Base-by-base conservation (phyloP, 2,329 filamentous ascomycete species). In the Ambrosiella xylebori region DNA sequence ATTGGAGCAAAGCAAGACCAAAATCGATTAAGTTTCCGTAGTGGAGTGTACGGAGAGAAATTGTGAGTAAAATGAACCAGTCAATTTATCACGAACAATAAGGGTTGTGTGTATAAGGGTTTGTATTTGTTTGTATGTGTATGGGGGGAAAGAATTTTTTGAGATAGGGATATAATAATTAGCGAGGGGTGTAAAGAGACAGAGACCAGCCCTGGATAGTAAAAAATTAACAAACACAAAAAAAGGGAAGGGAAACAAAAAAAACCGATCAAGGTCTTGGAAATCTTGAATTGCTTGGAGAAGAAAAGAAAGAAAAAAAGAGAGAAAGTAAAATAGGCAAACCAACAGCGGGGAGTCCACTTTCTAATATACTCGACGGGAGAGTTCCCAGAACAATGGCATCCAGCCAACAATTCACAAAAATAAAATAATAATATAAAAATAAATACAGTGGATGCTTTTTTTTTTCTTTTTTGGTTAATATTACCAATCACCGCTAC, bases 281-380 rank as follows among this genome's bases (percentile, higher is more conserved):
- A 68, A 67, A 72, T 76, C 76, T 70, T 74, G 67, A 73, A 74
- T 81, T 85, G 85, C 82, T 82, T 84, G 76, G 80, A 66, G 66
- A 66, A 66, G 72, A 71, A 69, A 73, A 73, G 68, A 65, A 64
- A 73, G 69, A 60, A 50, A 49, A 40, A 41, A 35, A 41, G 15
- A 41, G 15, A 57, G 27, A 7, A 47, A n/a, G 27, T 3, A 6
- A 50, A 56, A 35, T 19, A 27, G 36, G 12, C 35, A 47, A 7
- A 50, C 13, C 9, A 37, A 45, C 9, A 27, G 44, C 52, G 39
- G 37, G 15, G 15, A 40, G 15, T 27, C 15, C n/a, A 2, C 9
- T 19, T 1, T 40, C 27, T 19, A 54, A 15, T 54, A 54, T 39
- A 54, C 17, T 54, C 51, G 7, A 54, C 6, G n/a, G 17, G 41